Base-by-base conservation (phyloP, 352 stramenopile species). In the Albugo candida region DNA sequence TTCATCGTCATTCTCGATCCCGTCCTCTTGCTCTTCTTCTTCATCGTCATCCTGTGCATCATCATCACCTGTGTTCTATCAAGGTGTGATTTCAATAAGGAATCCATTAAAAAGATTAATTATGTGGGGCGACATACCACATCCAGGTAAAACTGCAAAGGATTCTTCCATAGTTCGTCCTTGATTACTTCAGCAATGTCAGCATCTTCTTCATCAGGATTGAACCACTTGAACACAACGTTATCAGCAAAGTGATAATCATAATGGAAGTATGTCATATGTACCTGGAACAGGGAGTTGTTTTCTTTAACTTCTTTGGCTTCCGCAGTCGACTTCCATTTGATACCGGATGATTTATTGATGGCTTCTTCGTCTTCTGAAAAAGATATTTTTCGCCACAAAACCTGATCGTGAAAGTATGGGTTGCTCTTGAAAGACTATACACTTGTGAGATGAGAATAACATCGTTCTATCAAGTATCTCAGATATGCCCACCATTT, bases 131-230 rank as follows among this genome's bases (percentile, higher is more conserved):
- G 19, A 50, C 40, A 57, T 50, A 27, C 64, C 48, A 55, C 42
- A 14, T 55, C 55, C 21, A 67, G 13, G 59, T 70, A 87, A 46
- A 66, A 77, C 64, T 51, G 56, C 36, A 84, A 63, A 13, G 74
- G 70, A 50, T 65, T 68, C 63, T 82, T 84, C 71, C 66, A 87
- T 5, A 83, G 36, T 31, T 87, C 74, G 48, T 87, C 71, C 64
- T 84, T 83, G 46, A 87, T 82, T 42, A 77, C 64, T 58, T 87
- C 70, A 10, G 71, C 67, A 11, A 81, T 44, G 41, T 80, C 68
- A 47, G 81, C 60, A 18, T 75, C 63, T 5, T 56, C 65, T 1
- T 81, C 67, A 13, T 61, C 68, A 36, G 63, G 58, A n/a, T 54
- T 47, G 44, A 84, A 65, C 69, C 67, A 81, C 65, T 84, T 36